Conservation (phyloP, 169 alveolate species). For the Plasmodium chabaudi region DNA sequence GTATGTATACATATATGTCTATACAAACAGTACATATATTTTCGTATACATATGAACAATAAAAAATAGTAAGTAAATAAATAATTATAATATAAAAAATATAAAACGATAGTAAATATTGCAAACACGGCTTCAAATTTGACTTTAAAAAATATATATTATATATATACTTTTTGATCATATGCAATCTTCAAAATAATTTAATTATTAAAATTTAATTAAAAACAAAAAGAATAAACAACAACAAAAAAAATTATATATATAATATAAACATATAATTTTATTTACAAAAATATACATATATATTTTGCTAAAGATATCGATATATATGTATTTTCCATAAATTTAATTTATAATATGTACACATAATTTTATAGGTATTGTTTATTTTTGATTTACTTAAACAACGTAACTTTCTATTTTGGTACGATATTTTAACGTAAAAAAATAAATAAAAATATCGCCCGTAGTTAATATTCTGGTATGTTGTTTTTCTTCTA, state of each 20-base stretch:
- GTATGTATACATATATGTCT: not conserved
- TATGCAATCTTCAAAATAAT: conserved; percentile 12
- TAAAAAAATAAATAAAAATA: not conserved
- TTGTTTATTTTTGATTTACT: too few relatives aligned
- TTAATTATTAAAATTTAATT: conserved; percentile 64
- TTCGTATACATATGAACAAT: too few relatives aligned
- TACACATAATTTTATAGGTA: not conserved
- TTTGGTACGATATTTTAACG: not conserved
- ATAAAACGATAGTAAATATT: conserved; percentile 2
- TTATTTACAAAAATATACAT: conserved; percentile 28
- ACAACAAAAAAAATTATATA: conserved; percentile 30
- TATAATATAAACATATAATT: conserved; percentile 13
- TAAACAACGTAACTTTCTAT: not conserved
- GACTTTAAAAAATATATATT: conserved; percentile 18
- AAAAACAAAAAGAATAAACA: conserved; percentile 21
- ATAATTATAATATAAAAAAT: not conserved
- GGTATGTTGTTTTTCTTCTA: not conserved
- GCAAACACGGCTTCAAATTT: conserved; percentile 39
- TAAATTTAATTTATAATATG: conserved; percentile 4
- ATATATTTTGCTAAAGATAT: conserved; percentile 4
- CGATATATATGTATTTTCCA: conserved; percentile 2
- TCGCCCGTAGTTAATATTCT: not conserved
- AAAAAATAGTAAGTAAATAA: not conserved
- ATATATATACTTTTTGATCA: conserved; percentile 5
- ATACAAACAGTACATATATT: not conserved